These are phyloP conservation scores for Lachnellula arida DNA, from an alignment of 2,329 filamentous ascomycete species.

Conservation along the genomic window DNA sequence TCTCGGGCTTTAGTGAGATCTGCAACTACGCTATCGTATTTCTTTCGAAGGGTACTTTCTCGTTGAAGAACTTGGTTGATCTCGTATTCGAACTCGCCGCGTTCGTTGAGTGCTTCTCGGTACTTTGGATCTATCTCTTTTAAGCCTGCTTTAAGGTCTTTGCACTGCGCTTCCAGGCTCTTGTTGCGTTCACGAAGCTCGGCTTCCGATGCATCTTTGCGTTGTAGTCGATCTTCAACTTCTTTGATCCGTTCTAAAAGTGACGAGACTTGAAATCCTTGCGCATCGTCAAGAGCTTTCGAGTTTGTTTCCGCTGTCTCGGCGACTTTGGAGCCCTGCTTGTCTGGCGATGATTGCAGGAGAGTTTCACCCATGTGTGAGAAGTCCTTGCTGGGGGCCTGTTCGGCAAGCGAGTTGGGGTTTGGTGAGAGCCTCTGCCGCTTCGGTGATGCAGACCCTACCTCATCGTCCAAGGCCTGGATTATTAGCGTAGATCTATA, in stretches of 20 bases:
- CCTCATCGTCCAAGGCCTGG: slow-evolving; percentile 10
- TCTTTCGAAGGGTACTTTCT: slow-evolving; percentile 15
- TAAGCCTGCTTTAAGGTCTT: slow-evolving; percentile 42
- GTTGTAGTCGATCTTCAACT: slow-evolving; percentile 31
- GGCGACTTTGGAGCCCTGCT: background rate
- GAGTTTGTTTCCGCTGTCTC: slow-evolving; percentile 2
- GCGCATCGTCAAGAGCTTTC: slow-evolving; percentile 3
- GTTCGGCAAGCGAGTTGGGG: background rate
- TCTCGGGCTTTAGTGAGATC: slow-evolving; percentile 25
- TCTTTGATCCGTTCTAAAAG: slow-evolving; percentile 31
- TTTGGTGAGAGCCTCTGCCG: slow-evolving; percentile 18
- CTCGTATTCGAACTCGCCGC: slow-evolving; percentile 44
- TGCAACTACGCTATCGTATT: slow-evolving; percentile 16
- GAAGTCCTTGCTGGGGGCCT: background rate
- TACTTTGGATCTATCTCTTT: slow-evolving; percentile 43
- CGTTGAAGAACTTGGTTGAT: slow-evolving; percentile 21
- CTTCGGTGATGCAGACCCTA: slow-evolving; percentile 18
- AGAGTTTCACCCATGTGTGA: background rate
- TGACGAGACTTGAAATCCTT: slow-evolving; percentile 5
- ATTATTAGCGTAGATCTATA: slow-evolving; percentile 7
- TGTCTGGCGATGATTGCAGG: background rate
- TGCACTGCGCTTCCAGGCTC: slow-evolving; percentile 41
- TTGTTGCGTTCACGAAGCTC: slow-evolving; percentile 40
- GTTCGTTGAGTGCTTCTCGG: slow-evolving; percentile 48
- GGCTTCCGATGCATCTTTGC: slow-evolving; percentile 29